Base-by-base conservation (phyloP, 257 asterid genomes). In the Solanum etuberosum region DNA sequence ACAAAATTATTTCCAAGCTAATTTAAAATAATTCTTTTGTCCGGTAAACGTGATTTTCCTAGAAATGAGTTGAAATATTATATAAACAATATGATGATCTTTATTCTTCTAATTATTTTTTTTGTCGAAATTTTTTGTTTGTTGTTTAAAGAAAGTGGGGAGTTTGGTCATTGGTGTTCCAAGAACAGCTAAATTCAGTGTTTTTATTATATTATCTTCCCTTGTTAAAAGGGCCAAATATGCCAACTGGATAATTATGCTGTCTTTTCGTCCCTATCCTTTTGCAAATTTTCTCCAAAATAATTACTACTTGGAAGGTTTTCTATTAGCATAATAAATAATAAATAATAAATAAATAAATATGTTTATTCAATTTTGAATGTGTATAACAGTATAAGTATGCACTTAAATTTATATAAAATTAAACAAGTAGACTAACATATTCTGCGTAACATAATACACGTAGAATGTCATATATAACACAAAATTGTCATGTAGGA, bases 391-490 rank as follows among this genome's bases (percentile, higher is more conserved):
- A n/a, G n/a, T n/a, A n/a, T 0, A 40, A 40, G 0, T 42, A 42
- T 42, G 0, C 2, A 42, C 0, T 0, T 42, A 10, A 1, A 42
- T 1, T 42, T 42, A 42, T 10, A 42, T 10, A 42, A 42, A 11
- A 42, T 42, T 42, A 5, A 46, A 46, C 7, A 46, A 48, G 1
- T 48, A 42, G 0, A 42, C 18, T 43, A 43, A 43, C 6, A 43
- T 0, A 1, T 43, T 43, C 0, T 43, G 2, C 0, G 18, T 43
- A 18, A 4, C 5, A 13, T 43, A 43, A 43, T 43, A 13, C 0
- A 1, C 2, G 6, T 43, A 13, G 0, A 0, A 43, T 43, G 5
- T 0, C 0, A 43, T 0, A 43, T 13, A 43, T 43, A 43, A 43
- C 0, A 43, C 5, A 43, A 4, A 43, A 43, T 11, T 42, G 0